A percentile compares a stretch with the other conserved stretches of the same genome.
phyloP scores from a whole-genome alignment of 2,329 filamentous ascomycete species.

The Endocalyx cinctus region DNA sequence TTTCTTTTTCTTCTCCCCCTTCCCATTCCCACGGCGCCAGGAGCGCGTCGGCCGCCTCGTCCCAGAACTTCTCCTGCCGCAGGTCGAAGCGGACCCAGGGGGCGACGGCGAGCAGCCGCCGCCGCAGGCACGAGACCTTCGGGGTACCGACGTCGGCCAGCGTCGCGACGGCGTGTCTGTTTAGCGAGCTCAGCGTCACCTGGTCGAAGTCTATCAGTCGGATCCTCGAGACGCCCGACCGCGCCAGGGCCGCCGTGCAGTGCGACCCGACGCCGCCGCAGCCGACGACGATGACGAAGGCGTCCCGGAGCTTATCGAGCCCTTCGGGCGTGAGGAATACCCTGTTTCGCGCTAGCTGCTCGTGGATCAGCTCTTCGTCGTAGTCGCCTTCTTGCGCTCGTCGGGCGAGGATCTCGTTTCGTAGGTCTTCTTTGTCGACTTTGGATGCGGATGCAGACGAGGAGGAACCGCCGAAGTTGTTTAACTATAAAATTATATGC shows the following conservation, averaged over 20 bases:
- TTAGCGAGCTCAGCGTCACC: constrained; percentile 89
- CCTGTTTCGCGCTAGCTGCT: constrained; percentile 88
- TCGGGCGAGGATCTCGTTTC: constrained; percentile 53
- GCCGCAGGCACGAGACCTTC: constrained; percentile 82
- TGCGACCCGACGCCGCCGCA: constrained; percentile 95
- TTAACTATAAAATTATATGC: too few relatives aligned
- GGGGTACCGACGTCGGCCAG: constrained; percentile 88
- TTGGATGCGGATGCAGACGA: constrained; percentile 19
- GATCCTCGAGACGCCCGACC: constrained; percentile 83
- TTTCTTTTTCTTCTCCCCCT: constrained; percentile 26
- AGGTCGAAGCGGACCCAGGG: constrained; percentile 92
- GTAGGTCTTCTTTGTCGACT: constrained; percentile 56
- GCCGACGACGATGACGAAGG: constrained; percentile 86
- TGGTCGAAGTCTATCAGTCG: constrained; percentile 96
- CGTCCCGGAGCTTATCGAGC: constrained; percentile 69
- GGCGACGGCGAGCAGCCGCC: constrained; percentile 76
- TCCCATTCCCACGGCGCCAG: constrained; percentile 59
- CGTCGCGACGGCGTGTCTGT: constrained; percentile 93
- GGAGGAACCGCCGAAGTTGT: constrained; percentile 53
- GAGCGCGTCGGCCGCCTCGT: constrained; percentile 58
- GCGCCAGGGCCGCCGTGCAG: constrained; percentile 76
- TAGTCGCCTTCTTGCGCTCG: constrained; percentile 61
- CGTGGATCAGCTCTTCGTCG: constrained; percentile 78
- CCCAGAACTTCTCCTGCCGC: constrained; percentile 77
- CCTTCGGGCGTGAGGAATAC: constrained; percentile 85